phyloP scores from a whole-genome alignment of 345 rosid genomes.

The Acer negundo region DNA sequence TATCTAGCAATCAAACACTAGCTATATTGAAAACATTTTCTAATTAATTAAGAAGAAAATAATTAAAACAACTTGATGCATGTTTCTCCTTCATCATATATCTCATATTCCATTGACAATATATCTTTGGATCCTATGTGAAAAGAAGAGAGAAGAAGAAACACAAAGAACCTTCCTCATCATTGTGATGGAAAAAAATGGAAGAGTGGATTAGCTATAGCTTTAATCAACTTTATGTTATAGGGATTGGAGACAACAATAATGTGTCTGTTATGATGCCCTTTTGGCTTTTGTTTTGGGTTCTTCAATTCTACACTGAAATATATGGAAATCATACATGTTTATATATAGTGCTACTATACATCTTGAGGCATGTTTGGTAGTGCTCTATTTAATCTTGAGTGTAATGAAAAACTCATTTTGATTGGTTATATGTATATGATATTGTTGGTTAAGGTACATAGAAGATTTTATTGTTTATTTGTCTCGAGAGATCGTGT shows the following conservation, averaged over 20 bases:
- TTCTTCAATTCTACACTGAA: slow-evolving; percentile 14
- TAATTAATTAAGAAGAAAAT: not conserved
- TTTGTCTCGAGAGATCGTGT: too few species aligned
- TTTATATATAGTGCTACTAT: not conserved
- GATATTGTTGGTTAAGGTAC: too few species aligned
- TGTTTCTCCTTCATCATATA: not conserved
- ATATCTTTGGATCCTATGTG: slow-evolving; percentile 14
- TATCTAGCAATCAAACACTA: not conserved
- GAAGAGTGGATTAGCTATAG: not conserved
- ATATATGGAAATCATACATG: slow-evolving; percentile 3
- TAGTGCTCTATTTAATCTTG: too few species aligned
- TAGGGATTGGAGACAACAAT: slow-evolving; percentile 12
- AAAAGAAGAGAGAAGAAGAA: not conserved
- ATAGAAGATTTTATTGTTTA: too few species aligned
- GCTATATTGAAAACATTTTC: not conserved
- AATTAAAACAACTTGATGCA: not conserved
- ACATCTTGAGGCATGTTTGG: not conserved
- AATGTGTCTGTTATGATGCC: not conserved
- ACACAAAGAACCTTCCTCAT: slow-evolving; percentile 6
- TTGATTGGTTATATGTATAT: too few species aligned
- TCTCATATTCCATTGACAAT: not conserved
- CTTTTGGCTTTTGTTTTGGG: not conserved
- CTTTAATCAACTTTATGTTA: not conserved
- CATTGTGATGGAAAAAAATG: slow-evolving; percentile 11
- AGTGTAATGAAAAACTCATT: too few species aligned